Conservation (phyloP, 352 stramenopile species). For the Globisporangium recalcitrans region DNA sequence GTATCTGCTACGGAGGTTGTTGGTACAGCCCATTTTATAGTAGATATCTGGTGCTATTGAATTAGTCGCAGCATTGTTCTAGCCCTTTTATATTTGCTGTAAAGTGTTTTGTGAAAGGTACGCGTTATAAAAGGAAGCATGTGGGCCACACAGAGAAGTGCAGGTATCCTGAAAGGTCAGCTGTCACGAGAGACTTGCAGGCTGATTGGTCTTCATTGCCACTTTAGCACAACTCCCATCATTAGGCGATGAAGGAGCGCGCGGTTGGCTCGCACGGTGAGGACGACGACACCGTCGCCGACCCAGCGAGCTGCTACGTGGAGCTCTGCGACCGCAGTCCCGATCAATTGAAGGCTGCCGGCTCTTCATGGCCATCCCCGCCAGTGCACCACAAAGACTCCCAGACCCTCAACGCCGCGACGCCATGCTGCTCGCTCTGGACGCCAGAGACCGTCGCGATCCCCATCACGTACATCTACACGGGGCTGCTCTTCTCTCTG, state of each 20-base stretch:
- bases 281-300: neutral
- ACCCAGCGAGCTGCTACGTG: slow-evolving; percentile 3
- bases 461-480: slow-evolving; percentile 76
- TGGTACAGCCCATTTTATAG: neutral
- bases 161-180: slow-evolving; percentile 7
- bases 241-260: slow-evolving; percentile 14
- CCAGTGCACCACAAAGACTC: neutral
- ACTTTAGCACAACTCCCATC: too few species aligned
- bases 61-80: neutral
- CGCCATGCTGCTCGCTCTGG: slow-evolving; percentile 38
- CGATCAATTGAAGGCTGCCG: neutral
- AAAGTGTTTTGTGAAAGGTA: neutral
- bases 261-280: neutral
- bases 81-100: too few species aligned
- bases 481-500: slow-evolving; percentile 59
- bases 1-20: neutral
- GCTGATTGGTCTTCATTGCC: neutral
- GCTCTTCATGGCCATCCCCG: too few species aligned
- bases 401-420: neutral
- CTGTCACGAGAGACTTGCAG: too few species aligned
- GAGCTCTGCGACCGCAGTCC: neutral
- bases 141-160: neutral
- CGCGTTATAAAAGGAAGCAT: neutral
- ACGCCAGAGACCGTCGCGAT: slow-evolving; percentile 50
- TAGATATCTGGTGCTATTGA: neutral